A percentile compares a stretch with the other conserved stretches of the same genome.
These are phyloP conservation scores for Erythrophleum ivorense DNA, from an alignment of 331 rosid genomes.

Conservation along the genomic window DNA sequence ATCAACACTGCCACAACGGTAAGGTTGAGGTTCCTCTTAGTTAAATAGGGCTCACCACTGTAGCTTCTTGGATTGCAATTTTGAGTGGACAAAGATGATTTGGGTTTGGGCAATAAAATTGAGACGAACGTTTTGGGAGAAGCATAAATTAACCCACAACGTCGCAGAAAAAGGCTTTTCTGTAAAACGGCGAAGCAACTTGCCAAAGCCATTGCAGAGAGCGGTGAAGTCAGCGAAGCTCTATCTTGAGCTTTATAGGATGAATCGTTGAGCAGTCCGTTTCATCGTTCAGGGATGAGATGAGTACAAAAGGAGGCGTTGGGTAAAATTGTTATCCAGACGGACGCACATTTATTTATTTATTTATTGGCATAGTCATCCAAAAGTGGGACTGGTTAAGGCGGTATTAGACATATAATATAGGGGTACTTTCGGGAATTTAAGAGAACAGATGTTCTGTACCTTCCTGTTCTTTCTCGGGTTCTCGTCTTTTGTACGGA, in stretches of 20 bases:
- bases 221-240: not conserved
- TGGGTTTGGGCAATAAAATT: conserved; percentile 30
- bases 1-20: conserved; percentile 49
- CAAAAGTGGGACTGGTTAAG: not conserved
- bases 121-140: conserved; percentile 36
- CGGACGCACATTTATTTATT: too few species aligned
- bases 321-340: conserved; percentile 8
- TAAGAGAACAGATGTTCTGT: not conserved
- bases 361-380: too few species aligned
- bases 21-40: conserved; percentile 61
- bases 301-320: not conserved
- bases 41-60: conserved; percentile 36
- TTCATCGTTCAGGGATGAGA: not conserved
- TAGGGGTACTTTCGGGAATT: not conserved
- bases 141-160: not conserved
- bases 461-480: too few species aligned
- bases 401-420: not conserved
- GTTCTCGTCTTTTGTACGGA: too few species aligned
- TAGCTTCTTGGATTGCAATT: conserved; percentile 25
- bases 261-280: not conserved
- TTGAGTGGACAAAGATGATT: conserved; percentile 22
- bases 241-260: conserved; percentile 15
- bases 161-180: conserved; percentile 32
- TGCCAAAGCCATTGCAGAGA: conserved; percentile 46
- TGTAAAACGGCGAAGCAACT: conserved; percentile 32